phyloP scores from a whole-genome alignment of 208 protist genomes.

The Trypanosoma melophagium region DNA sequence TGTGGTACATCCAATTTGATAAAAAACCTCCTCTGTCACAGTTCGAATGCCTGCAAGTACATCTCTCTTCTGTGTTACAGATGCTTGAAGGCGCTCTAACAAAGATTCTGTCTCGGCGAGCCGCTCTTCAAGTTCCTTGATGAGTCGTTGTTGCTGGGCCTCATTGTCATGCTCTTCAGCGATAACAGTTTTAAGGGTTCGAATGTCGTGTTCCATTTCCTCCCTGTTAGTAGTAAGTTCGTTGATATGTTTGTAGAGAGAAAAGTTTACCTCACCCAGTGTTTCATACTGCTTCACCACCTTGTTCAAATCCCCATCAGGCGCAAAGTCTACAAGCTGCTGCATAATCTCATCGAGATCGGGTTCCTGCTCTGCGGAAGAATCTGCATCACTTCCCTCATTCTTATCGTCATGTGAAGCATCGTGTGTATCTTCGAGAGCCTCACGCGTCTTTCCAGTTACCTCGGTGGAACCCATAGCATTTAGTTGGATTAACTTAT shows the following conservation, averaged over 20 bases:
- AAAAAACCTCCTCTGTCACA: conserved; percentile 80
- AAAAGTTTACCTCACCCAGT: conserved; percentile 95
- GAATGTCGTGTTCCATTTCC: conserved; percentile 86
- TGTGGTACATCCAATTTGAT: conserved; percentile 62
- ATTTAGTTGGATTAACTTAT: conserved; percentile 22
- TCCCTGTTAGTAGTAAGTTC: conserved; percentile 92
- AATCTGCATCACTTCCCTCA: conserved; percentile 25
- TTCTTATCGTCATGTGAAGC: conserved; percentile 26
- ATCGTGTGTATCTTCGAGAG: conserved; percentile 24
- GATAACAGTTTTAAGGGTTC: conserved; percentile 74
- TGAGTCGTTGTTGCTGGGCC: conserved; percentile 63
- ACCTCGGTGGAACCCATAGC: not conserved
- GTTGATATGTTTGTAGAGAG: conserved; percentile 96
- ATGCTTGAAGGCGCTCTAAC: conserved; percentile 64
- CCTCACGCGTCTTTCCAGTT: not conserved
- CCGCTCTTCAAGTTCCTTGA: conserved; percentile 89
- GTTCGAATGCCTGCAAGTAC: conserved; percentile 60
- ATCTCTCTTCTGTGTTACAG: conserved; percentile 50
- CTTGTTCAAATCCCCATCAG: conserved; percentile 82
- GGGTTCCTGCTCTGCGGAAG: conserved; percentile 16
- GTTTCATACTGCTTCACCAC: conserved; percentile 83
- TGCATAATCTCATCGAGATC: conserved; percentile 77
- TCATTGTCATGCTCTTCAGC: conserved; percentile 82
- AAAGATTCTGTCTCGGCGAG: conserved; percentile 82
- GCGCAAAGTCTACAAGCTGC: conserved; percentile 81